Evolutionary conservation across 257 asterid species (phyloP).

Genomic region (Rhazya stricta): DNA sequence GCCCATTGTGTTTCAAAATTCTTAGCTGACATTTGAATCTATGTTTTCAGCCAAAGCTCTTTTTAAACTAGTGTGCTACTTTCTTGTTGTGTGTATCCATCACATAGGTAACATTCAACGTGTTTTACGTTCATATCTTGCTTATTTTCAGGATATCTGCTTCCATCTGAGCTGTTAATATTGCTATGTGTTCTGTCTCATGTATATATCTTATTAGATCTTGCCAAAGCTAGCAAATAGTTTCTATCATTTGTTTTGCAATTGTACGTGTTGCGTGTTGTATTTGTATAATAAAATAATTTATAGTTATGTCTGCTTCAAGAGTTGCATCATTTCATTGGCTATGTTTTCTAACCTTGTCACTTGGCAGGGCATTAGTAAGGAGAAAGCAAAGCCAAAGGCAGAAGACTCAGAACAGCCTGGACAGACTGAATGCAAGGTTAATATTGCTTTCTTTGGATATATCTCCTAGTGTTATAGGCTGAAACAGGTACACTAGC

Average conservation of each 20-base stretch:
- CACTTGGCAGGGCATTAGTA: constrained; percentile 23
- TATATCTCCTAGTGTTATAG: neutral
- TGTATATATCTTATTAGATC: neutral
- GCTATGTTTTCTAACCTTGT: constrained; percentile 3
- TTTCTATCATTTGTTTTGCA: neutral
- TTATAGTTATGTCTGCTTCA: neutral
- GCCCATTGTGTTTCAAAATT: too few species aligned
- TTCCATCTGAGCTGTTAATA: too few species aligned
- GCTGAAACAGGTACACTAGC: neutral
- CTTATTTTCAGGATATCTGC: too few species aligned
- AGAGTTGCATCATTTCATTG: neutral
- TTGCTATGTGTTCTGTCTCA: neutral
- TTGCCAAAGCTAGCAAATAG: neutral
- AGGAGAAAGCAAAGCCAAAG: constrained; percentile 26
- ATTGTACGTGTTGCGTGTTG: neutral
- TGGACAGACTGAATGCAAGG: constrained; percentile 45
- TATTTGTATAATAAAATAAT: neutral
- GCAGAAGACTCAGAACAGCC: constrained; percentile 28
- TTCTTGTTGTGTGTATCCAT: neutral
- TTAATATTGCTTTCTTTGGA: constrained; percentile 4
- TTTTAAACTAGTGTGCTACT: neutral
- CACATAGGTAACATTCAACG: too few species aligned
- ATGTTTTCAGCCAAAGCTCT: neutral
- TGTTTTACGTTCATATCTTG: too few species aligned
- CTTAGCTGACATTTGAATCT: too few species aligned